Evolutionary conservation across 352 stramenopile species (phyloP), one percentile per base, ranked within the genome.

Genomic region (Plasmopara muralis): DNA sequence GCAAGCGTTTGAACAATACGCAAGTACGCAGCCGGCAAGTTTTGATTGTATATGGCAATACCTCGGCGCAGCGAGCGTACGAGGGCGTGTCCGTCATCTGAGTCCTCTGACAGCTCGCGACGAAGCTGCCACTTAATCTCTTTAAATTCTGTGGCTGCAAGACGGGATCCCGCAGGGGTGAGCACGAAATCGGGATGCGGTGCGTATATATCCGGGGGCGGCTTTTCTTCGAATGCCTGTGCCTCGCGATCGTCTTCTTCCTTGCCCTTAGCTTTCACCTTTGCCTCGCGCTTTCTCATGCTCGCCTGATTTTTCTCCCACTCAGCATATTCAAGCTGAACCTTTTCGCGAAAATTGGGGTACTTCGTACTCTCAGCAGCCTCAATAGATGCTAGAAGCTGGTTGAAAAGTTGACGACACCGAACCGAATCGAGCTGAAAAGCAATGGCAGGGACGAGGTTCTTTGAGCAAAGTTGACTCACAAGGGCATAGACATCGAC

Each of bases 41-140:
- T 97, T 65, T 98, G 95, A 57, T 97, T 98, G 80, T 99, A 99
- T 55, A 99, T 98, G 28, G 91, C 96, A 73, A 99, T 98, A 65
- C 96, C 96, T 70, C 96, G 89, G 61, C 95, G 90, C 31, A 98
- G 74, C 50, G 93, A 90, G 16, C 83, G 83, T 25, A 93, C 81
- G 8, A 93, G 62, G 8, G 81, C 73, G 55, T 93, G 83, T 35
- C 80, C 78, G 50, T 93, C 83, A 48, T 91, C 83, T 7, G 78
- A 88, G 16, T 86, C 79, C 42, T 90, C 83, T 6, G 83, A 91
- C 9, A 91, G 55, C 43, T 91, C 80, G 49, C 78, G 77, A 59
- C 80, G 77, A n/a, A 93, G 58, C 62, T 91, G 78, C 74, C 79
- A 92, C 52, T 87, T 88, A 43, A 94, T 94, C 56, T 90, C 78